phyloP scores from a whole-genome alignment of 495 filamentous ascomycete genomes.

The Darksidea phi region DNA sequence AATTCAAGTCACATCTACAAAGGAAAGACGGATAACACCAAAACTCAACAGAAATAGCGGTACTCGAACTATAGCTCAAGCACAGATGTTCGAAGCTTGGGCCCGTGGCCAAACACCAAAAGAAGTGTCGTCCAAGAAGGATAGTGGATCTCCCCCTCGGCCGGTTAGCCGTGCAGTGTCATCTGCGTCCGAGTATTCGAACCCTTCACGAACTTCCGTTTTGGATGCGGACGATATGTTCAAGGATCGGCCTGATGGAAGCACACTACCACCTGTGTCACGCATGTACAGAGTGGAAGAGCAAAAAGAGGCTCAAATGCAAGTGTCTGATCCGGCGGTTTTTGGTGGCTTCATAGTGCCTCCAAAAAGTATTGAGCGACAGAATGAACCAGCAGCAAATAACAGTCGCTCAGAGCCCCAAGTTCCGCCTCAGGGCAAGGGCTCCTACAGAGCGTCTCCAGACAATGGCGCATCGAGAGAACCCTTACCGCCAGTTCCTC shows the following conservation, averaged over 20 bases:
- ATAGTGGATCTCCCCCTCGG: background rate
- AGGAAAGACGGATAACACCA: slow-evolving; percentile 8
- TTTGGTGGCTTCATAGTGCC: slow-evolving; percentile 7
- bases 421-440: background rate
- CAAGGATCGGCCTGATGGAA: slow-evolving; percentile 6
- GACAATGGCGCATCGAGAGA: slow-evolving; percentile 1
- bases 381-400: background rate
- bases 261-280: background rate
- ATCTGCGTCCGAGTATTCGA: slow-evolving; percentile 5
- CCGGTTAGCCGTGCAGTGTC: background rate
- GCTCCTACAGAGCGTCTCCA: background rate
- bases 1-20: too few relatives aligned
- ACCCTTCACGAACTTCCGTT: background rate
- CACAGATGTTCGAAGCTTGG: slow-evolving; percentile 24
- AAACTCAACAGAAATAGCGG: slow-evolving; percentile 22
- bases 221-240: background rate
- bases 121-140: background rate
- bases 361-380: background rate
- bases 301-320: too few relatives aligned
- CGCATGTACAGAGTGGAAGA: too few relatives aligned
- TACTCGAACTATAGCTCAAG: slow-evolving; percentile 20
- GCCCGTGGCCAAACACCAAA: slow-evolving; percentile 3
- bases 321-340: slow-evolving; percentile 16
- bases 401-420: background rate
- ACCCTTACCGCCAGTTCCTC: slow-evolving; percentile 5